Evolutionary conservation across 345 rosid species (phyloP), one percentile per base, ranked within the genome.

Genomic region (Garcia nutans): DNA sequence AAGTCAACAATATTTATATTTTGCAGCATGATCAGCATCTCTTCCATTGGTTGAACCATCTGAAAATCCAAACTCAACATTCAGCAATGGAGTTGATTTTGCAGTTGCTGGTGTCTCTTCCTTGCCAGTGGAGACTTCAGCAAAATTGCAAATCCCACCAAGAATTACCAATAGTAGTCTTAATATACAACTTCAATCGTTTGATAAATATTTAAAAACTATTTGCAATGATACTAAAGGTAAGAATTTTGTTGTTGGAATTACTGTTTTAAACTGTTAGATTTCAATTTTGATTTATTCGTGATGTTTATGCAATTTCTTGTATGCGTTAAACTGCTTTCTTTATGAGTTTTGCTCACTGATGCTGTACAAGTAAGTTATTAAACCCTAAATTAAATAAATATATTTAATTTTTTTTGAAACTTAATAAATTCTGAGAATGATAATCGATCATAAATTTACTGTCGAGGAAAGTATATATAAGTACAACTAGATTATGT

Each of bases 11-110:
- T n/a, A n/a, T n/a, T n/a, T n/a, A n/a, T n/a, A n/a, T n/a, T n/a
- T 41, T 20, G 71, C 71, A 74, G 77, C 77, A 19, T 28, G 37
- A 20, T 74, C 77, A 10, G 77, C 71, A 10, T 63, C 63, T 54
- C 71, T 74, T 12, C 77, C 77, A 20, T 54, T 64, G 5, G 49
- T 65, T 15, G 77, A 74, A 12, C 56, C 64, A 6, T 31, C 19
- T 55, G 50, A 37, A 58, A 74, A 65, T n/a, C 61, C 31, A 13
- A 41, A 20, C 10, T 49, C 50, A 33, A 37, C 19, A 10, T 65
- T 64, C 28, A 65, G 17, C 8, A 50, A 74, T 31, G 77, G 77
- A 54, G 77, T 63, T 6, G 52, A 74, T 64, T 74, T 64, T 64
- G 61, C 77, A 33, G 70, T 74, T n/a, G 71, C 63, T n/a, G 70